phyloP scores from a whole-genome alignment of 2,329 filamentous ascomycete species.

The Colletotrichum viniferum region DNA sequence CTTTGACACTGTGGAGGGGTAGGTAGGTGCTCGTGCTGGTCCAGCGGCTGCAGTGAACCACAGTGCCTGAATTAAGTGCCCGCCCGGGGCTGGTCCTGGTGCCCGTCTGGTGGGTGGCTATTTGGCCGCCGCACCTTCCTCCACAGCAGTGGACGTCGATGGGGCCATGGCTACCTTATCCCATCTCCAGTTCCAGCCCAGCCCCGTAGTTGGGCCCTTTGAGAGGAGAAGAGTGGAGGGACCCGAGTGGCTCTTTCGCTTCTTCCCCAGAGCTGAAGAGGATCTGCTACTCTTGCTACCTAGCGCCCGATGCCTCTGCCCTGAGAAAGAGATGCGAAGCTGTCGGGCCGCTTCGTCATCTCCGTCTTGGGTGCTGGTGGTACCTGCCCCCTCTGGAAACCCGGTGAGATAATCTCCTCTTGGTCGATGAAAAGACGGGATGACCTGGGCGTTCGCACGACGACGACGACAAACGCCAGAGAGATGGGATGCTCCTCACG shows the following conservation, averaged over 20 bases:
- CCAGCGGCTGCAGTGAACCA: neutral
- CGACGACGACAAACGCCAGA: neutral
- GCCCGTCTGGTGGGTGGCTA: neutral
- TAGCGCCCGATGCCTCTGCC: neutral
- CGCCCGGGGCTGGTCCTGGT: neutral
- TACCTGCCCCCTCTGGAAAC: constrained; percentile 11
- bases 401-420: neutral
- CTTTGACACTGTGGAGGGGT: neutral
- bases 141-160: neutral
- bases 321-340: neutral
- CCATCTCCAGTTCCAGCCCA: constrained; percentile 4
- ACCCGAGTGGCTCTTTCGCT: neutral
- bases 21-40: neutral
- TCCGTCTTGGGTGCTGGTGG: neutral
- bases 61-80: neutral
- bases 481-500: neutral
- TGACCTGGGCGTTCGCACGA: neutral
- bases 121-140: neutral
- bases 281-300: neutral
- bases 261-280: neutral
- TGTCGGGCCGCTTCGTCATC: constrained; percentile 5
- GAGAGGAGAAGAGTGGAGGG: neutral
- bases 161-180: constrained; percentile 1
- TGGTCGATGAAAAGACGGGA: neutral
- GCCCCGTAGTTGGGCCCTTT: neutral